Evolutionary conservation across 2,329 filamentous ascomycete genomes (phyloP).

Genomic region (Alternaria atra): DNA sequence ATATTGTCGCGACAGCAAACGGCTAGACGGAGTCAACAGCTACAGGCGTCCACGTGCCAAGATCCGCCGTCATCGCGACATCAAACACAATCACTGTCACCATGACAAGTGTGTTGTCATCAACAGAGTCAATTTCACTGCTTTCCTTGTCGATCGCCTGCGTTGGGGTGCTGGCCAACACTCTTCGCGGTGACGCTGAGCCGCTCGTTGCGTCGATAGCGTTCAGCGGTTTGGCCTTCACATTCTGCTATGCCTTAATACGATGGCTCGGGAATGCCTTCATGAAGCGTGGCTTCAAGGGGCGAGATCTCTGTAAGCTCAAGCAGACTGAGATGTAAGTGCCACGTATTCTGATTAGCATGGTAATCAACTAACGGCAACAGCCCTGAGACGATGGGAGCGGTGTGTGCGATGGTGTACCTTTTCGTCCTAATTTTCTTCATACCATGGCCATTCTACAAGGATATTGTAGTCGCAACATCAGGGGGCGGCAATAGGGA

Average conservation of each 20-base stretch:
- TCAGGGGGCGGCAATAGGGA: constrained; percentile 93
- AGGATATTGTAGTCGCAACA: constrained; percentile 94
- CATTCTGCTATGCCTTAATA: constrained; percentile 83
- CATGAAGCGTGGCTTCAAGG: constrained; percentile 86
- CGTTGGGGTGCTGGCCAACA: constrained; percentile 78
- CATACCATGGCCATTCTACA: constrained; percentile 97
- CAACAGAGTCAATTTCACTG: constrained; percentile 65
- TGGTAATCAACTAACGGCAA: constrained; percentile 26
- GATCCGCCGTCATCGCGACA: constrained; percentile 18
- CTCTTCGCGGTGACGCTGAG: constrained; percentile 83
- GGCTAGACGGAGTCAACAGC: constrained; percentile 9
- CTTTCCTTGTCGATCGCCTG: constrained; percentile 73
- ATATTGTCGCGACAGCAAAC: constrained; percentile 19
- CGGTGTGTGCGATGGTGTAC: constrained; percentile 91
- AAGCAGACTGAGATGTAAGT: constrained; percentile 77
- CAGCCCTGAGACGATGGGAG: constrained; percentile 94
- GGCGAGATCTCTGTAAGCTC: constrained; percentile 84
- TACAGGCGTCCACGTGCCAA: constrained; percentile 21
- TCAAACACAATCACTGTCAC: constrained; percentile 13
- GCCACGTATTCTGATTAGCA: constrained; percentile 2
- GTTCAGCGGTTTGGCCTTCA: constrained; percentile 85
- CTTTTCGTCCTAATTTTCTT: constrained; percentile 88
- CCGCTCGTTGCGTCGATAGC: constrained; percentile 88
- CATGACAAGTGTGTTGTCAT: constrained; percentile 56
- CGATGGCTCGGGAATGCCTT: constrained; percentile 93